These are phyloP conservation scores for Daldinia sp. DNA, from an alignment of 2,329 filamentous ascomycete species.

Conservation along the genomic window DNA sequence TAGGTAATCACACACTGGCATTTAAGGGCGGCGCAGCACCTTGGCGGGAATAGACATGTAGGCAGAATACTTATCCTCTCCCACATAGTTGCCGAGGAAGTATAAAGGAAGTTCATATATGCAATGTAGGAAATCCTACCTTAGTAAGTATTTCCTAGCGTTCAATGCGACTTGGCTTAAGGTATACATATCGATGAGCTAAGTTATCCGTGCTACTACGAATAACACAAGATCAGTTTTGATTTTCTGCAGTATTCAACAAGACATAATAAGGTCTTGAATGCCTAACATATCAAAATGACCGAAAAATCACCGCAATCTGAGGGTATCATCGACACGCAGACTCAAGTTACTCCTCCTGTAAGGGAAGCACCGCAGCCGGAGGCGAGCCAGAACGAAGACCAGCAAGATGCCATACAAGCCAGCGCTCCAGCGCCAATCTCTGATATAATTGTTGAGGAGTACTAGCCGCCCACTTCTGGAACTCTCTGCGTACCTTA, in stretches of 20 bases:
- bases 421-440: not conserved
- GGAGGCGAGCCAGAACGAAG: not conserved
- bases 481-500: too few species aligned
- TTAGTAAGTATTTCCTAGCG: not conserved
- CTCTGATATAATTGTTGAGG: constrained; percentile 13
- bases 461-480: constrained; percentile 5
- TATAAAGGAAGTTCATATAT: not conserved
- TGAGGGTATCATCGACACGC: constrained; percentile 1
- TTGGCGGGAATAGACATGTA: not conserved
- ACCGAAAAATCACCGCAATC: constrained; percentile 9
- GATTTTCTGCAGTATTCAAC: not conserved
- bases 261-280: not conserved
- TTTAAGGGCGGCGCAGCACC: not conserved
- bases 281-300: not conserved
- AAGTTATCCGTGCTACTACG: not conserved
- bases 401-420: not conserved
- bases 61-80: not conserved
- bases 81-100: not conserved
- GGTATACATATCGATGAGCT: not conserved
- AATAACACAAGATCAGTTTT: not conserved
- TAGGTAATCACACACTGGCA: not conserved
- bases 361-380: not conserved
- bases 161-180: not conserved
- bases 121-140: not conserved
- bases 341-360: not conserved